Base-by-base conservation (phyloP, 2,329 filamentous ascomycete genomes). In the Cylindrodendrum hubeiense region DNA sequence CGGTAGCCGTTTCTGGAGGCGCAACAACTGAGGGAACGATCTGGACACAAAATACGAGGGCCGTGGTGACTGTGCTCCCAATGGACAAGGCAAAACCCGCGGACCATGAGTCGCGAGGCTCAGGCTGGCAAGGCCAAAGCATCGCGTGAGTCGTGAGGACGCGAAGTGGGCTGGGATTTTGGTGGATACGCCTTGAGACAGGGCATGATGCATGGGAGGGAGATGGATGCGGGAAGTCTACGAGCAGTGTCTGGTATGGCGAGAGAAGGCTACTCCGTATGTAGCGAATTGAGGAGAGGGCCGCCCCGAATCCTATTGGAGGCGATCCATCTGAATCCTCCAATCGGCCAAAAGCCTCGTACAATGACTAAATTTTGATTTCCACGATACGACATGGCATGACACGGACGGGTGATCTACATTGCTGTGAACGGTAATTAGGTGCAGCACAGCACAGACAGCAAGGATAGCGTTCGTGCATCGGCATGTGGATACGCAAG, bases 121-220 rank as follows among this genome's bases (percentile, higher is more conserved):
- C 37, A 26, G 46, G 21, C n/a, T 34, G 13, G 9, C 24, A 44
- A 13, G n/a, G 28, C 28, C 22, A 28, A 46, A 46, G 46, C 28
- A 39, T 49, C 46, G 37, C 52, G 46, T 22, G 59, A 51, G 52
- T 56, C 33, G 59, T 55, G 52, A 37, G 21, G 52, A 21, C 22
- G 33, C 21, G 19, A 46, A 53, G 39, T 55, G 51, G 44, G 34
- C 51, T 50, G 19, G 34, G 44, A 50, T 44, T 49, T 50, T 47
- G 26, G 59, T n/a, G 50, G 39, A 43, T 34, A 44, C 54, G 37
- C 57, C 24, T 37, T 19, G 24, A 19, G n/a, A 43, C 21, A 37
- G 28, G 34, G 17, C 33, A 50, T 56, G 59, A 34, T 47, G 41
- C 43, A 43, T 24, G 9, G 10, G 26, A 56, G 19, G 44, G 44